Evolutionary conservation across 352 stramenopile species (phyloP), one percentile per base, ranked within the genome.

Genomic region (Aphanomyces euteiches): DNA sequence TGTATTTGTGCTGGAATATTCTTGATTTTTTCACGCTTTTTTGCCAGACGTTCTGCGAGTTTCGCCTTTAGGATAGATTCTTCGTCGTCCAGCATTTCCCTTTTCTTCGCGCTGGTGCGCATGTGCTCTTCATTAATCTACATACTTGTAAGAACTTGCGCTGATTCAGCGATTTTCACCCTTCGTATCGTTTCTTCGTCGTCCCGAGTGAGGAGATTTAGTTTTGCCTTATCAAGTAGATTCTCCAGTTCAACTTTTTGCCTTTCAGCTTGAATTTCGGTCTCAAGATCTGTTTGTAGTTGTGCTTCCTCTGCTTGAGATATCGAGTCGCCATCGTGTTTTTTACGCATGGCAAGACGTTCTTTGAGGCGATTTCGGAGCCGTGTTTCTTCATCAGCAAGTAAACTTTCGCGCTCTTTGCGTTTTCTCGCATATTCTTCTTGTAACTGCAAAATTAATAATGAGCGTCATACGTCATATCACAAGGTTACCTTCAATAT

Each of bases 61-160:
- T 75, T 74, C 1, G 74, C 67, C 47, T 86, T 79, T 12, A 85
- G 80, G 40, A 74, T 77, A 36, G 65, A 50, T 57, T 77, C 76
- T 50, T 87, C 69, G 45, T 76, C 74, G 56, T 75, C 36, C 36
- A 86, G 50, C 1, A 73, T 72, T 36, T 75, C 61, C 17, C 78
- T 66, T 3, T 87, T 73, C 0, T 68, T 59, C 1, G 69, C 70
- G 5, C 78, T 73, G 37, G 82, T 79, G 3, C 75, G 72, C 8
- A 72, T 50, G 47, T 89, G 81, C 59, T 91, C 84, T 10, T 79
- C 66, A 37, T 80, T 73, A 15, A 91, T 59, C 6, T 80, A 72
- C 36, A 36, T 3, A 12, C 60, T 60, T 38, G 34, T 67, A 1
- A 63, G 60, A 1, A 58, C 40, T 64, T 13, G 34, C 28, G 2